These are phyloP conservation scores for Syzygium syzygioides DNA, from an alignment of 441 rosid species.

Conservation along the genomic window DNA sequence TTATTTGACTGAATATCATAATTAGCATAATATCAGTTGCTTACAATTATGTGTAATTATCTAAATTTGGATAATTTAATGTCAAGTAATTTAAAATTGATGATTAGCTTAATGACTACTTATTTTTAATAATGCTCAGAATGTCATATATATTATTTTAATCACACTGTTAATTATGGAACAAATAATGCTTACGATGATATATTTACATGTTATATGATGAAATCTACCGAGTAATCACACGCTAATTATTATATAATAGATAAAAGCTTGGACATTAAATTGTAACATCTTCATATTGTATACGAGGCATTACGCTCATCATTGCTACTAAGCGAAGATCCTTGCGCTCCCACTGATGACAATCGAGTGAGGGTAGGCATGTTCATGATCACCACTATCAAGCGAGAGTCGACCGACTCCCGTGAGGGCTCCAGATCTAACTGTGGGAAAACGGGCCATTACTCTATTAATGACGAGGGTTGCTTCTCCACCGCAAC, in stretches of 20 bases:
- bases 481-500: neutral
- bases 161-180: neutral
- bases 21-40: neutral
- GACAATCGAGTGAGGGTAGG: neutral
- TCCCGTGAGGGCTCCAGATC: neutral
- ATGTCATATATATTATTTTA: neutral
- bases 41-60: neutral
- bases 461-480: accelerated
- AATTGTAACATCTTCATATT: no score
- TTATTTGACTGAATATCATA: neutral
- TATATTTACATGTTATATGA: neutral
- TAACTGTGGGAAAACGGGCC: accelerated
- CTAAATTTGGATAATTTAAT: neutral
- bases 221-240: no score
- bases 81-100: neutral
- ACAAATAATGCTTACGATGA: neutral
- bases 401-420: neutral
- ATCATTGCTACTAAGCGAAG: no score
- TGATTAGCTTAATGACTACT: neutral
- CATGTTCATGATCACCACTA: neutral
- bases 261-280: no score
- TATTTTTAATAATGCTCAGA: neutral
- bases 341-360: neutral
- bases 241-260: no score
- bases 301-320: no score